Percentiles rank a stretch among this genome's conserved stretches.
phyloP scores from a whole-genome alignment of 768 basidiomycete species.

The Mycena rebaudengoi region DNA sequence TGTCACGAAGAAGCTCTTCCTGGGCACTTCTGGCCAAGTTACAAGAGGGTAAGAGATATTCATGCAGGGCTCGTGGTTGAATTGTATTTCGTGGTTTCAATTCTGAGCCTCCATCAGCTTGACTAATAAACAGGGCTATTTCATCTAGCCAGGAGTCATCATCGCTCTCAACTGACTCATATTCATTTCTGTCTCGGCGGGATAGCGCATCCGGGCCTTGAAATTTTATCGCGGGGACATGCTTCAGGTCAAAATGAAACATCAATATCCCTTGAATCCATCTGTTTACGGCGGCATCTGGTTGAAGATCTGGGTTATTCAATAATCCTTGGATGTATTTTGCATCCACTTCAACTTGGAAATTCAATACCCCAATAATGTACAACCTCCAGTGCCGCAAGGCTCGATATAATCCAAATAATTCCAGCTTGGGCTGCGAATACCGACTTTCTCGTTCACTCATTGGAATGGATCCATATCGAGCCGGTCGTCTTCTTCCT shows the following conservation, averaged over 20 bases:
- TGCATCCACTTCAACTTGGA: slow-evolving; percentile 49
- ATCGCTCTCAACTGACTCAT: slow-evolving; percentile 35
- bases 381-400: slow-evolving; percentile 5
- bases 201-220: slow-evolving; percentile 50
- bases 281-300: no score
- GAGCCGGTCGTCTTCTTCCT: slow-evolving; percentile 31
- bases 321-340: slow-evolving; percentile 52
- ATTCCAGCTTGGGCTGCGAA: slow-evolving; percentile 49
- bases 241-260: slow-evolving; percentile 46
- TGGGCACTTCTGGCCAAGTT: background rate
- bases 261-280: slow-evolving; percentile 51
- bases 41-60: background rate
- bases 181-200: slow-evolving; percentile 26
- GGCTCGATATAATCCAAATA: slow-evolving; percentile 45
- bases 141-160: slow-evolving; percentile 13
- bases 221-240: slow-evolving; percentile 45
- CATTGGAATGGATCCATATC: slow-evolving; percentile 44
- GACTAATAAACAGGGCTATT: background rate
- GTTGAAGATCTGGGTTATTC: slow-evolving; percentile 50
- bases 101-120: no score
- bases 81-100: no score
- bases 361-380: slow-evolving; percentile 35
- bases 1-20: background rate
- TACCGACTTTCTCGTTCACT: slow-evolving; percentile 42
- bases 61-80: background rate